Conservation (phyloP, 2,329 filamentous ascomycete species). For the Endocalyx cinctus region DNA sequence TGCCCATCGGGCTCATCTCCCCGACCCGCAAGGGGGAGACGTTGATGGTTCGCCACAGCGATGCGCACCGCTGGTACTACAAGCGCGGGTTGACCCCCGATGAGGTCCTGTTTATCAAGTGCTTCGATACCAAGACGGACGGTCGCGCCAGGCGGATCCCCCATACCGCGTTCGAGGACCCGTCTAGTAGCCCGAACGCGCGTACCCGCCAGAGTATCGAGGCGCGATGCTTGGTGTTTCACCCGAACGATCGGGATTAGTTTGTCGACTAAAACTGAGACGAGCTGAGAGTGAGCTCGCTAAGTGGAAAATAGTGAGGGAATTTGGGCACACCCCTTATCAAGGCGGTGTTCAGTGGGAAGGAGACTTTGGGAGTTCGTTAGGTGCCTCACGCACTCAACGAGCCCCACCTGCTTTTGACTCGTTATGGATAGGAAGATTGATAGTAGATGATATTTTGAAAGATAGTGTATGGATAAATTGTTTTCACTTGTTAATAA, state of each 20-base stretch:
- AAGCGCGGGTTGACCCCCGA: conserved; percentile 45
- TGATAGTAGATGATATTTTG: too few species aligned
- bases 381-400: too few species aligned
- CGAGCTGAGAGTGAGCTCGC: too few species aligned
- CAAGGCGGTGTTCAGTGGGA: too few species aligned
- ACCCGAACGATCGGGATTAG: conserved; percentile 35
- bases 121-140: conserved; percentile 54
- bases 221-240: conserved; percentile 49
- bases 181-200: conserved; percentile 32
- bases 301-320: too few species aligned
- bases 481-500: too few species aligned
- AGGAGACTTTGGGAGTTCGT: too few species aligned
- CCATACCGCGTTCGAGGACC: conserved; percentile 52
- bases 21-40: conserved; percentile 47
- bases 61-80: conserved; percentile 48
- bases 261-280: neutral
- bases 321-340: too few species aligned
- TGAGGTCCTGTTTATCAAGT: conserved; percentile 57
- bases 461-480: too few species aligned
- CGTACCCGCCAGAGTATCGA: conserved; percentile 58
- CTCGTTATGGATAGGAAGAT: too few species aligned
- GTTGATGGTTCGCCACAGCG: conserved; percentile 37
- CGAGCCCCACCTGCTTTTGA: too few species aligned
- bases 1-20: conserved; percentile 46
- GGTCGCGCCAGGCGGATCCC: conserved; percentile 48